phyloP scores from a whole-genome alignment of 2,329 filamentous ascomycete genomes.

The Curvularia spicifera region DNA sequence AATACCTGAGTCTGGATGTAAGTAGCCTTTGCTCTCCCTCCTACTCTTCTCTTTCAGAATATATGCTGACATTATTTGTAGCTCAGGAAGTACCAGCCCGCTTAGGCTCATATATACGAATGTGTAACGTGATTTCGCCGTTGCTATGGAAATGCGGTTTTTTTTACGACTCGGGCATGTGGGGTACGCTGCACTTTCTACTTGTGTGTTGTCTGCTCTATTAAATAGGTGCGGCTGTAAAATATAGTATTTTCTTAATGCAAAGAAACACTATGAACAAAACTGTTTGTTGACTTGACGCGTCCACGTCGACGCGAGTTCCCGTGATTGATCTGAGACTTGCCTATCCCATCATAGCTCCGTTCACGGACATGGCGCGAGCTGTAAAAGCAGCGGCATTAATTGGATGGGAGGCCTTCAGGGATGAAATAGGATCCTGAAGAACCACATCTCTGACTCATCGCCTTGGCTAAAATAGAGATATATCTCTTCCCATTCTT shows the following conservation, averaged over 20 bases:
- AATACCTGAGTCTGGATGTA: conserved; percentile 92
- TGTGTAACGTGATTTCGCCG: neutral
- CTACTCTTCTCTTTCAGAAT: neutral
- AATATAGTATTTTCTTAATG: neutral
- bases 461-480: neutral
- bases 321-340: neutral
- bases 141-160: neutral
- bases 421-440: neutral
- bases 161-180: neutral
- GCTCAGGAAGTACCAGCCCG: conserved; percentile 16
- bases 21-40: conserved; percentile 53
- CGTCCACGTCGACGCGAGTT: conserved; percentile 1
- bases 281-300: neutral
- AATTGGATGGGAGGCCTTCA: neutral
- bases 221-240: neutral
- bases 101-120: neutral
- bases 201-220: neutral
- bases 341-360: conserved; percentile 10
- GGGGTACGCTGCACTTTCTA: neutral
- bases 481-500: neutral
- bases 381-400: neutral
- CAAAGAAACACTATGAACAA: neutral
- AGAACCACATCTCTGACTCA: neutral
- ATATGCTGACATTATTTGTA: conserved; percentile 5
- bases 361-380: conserved; percentile 1